Evolutionary conservation across 1,284 basidiomycete species (phyloP), one percentile per base, ranked within the genome.

Genomic region (Apiotrichum brassicae): DNA sequence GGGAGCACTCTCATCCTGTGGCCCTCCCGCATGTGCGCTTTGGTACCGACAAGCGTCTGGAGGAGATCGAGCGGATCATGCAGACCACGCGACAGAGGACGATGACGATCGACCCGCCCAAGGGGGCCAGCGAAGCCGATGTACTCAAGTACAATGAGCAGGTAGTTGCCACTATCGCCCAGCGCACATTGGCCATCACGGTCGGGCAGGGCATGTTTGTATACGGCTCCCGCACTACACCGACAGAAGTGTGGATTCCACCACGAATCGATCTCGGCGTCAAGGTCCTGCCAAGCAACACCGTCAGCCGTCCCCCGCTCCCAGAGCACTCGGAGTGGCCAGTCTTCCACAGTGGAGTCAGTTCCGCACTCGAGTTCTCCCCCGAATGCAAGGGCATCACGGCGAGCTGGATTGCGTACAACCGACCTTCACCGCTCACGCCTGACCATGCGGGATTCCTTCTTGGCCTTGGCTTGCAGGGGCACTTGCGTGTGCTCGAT

Each of bases 341-440:
- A 16, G 87, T 92, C 54, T 99, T 99, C 71, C 93, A 98, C 73
- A 94, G 95, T 56, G 95, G 95, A 16, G 93, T 95, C 0, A 88
- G 92, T 2, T 86, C 90, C 2, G 94, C 86, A 2, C 73, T 99
- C 49, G 82, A 87, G 5, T 83, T 92, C 45, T 82, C 85, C 0
- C 82, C 86, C 0, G 79, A 82, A n/a, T 81, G 84, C n/a, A 75
- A 78, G 46, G 82, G 82, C 18, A 81, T 92, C 35, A 87, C 91
- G 64, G 88, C 86, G 54, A 89, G 90, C 0, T 94, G 93, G 84
- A 91, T 95, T 61, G 84, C 88, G 18, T 92, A 90, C 77, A 93
- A 94, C 71, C 86, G 85, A 57, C 91, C 92, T 0, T 78, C 81
- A 0, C 86, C 90, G 46, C 77, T 91, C 46, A 90, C 86, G 8